These are phyloP conservation scores for Aspergillus jensenii DNA, from an alignment of 2,329 filamentous ascomycete species.

Conservation along the genomic window DNA sequence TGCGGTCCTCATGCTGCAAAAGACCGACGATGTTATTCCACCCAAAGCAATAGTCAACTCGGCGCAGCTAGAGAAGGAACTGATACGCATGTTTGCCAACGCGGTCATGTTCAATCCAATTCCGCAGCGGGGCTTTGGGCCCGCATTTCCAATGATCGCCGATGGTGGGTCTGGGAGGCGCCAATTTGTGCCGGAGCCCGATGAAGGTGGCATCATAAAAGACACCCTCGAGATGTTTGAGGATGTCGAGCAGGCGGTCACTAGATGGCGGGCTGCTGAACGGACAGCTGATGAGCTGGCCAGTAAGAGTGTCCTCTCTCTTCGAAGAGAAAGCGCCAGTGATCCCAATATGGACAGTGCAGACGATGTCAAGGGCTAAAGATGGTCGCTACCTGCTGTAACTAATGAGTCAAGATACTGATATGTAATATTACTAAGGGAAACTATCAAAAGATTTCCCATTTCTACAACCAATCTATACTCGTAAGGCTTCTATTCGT, in stretches of 20 bases:
- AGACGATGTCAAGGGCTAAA: slow-evolving; percentile 35
- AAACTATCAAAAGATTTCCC: slow-evolving; percentile 2
- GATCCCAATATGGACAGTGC: slow-evolving; percentile 38
- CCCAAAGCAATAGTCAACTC: slow-evolving; percentile 92
- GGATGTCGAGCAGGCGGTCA: slow-evolving; percentile 77
- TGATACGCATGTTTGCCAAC: slow-evolving; percentile 96
- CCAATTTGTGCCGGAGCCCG: slow-evolving; percentile 62
- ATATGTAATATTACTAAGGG: slow-evolving; percentile 20
- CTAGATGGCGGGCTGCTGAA: slow-evolving; percentile 73
- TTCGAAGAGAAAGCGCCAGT: slow-evolving; percentile 38
- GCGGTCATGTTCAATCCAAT: slow-evolving; percentile 98
- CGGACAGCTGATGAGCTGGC: slow-evolving; percentile 39
- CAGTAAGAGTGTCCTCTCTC: slow-evolving; percentile 37
- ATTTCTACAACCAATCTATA: neutral
- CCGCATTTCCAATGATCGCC: slow-evolving; percentile 55
- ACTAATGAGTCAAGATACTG: slow-evolving; percentile 18
- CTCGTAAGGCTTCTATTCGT: neutral
- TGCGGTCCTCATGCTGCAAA: slow-evolving; percentile 44
- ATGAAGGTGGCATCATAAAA: slow-evolving; percentile 83
- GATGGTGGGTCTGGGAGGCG: slow-evolving; percentile 37
- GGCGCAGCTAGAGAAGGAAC: slow-evolving; percentile 84
- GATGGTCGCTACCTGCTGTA: slow-evolving; percentile 17
- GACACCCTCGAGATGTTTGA: slow-evolving; percentile 88
- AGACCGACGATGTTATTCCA: slow-evolving; percentile 74
- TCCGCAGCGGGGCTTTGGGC: slow-evolving; percentile 67